Evolutionary conservation across 371 early-diverging fungal species (phyloP), one percentile per base, ranked within the genome.

Genomic region (Gilbertella persicaria): DNA sequence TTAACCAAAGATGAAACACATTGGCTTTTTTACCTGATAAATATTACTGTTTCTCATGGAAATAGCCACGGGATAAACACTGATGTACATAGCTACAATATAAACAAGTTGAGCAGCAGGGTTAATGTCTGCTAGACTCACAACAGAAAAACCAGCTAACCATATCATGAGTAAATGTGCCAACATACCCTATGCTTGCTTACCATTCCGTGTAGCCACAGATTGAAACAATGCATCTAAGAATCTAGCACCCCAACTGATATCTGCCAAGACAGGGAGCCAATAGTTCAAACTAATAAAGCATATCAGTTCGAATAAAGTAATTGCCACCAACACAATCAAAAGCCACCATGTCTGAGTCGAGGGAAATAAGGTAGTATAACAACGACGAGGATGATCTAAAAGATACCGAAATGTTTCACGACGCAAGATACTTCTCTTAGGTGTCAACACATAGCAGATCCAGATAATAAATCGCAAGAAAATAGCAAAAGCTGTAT

Each of bases 71-170:
- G 78, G 78, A 36, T 78, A 78, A 8, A 78, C 78, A 57, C 72
- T 71, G 37, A 78, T 78, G 48, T 78, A 78, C 78, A 78, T 78
- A n/a, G 75, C 75, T 17, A 78, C 58, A 35, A 78, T 72, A 39
- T 72, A 78, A 0, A 74, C 64, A 9, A 78, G 44, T 29, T 72
- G 74, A 4, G 73, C 64, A 12, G 72, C 75, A 21, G 74, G 78
- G 35, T 78, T 78, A 0, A 78, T n/a, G 36, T 69, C 69, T 16
- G 62, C 52, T n/a, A 78, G 55, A 51, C 53, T 56, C 5, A 73
- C 55, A 5, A 78, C 74, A 48, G 56, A 59, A 35, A 78, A 78
- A 1, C 78, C 78, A 24, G 78, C 77, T 73, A 60, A 16, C 21
- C 1, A 9, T 23, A 37, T 24, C 25, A 48, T 21, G 14, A 43